These are phyloP conservation scores for Coniochaeta sp. DNA, from an alignment of 2,329 filamentous ascomycete species.

Conservation along the genomic window DNA sequence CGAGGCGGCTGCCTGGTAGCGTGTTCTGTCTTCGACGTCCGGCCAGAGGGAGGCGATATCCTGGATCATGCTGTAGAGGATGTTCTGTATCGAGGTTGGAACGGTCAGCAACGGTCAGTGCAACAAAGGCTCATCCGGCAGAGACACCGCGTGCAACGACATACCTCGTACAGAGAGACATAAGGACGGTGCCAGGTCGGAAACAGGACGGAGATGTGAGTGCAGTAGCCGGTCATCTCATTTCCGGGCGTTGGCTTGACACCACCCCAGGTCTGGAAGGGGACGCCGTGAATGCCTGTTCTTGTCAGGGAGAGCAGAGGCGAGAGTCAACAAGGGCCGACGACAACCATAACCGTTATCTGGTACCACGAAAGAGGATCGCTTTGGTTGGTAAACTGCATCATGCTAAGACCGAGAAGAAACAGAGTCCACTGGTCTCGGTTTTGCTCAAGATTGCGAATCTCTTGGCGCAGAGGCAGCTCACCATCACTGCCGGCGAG, in stretches of 20 bases:
- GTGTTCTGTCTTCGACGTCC: slow-evolving; percentile 32
- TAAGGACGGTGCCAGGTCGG: slow-evolving; percentile 81
- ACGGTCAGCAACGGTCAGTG: background rate
- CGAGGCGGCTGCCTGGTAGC: slow-evolving; percentile 43
- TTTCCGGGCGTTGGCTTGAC: slow-evolving; percentile 43
- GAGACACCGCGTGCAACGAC: slow-evolving; percentile 4
- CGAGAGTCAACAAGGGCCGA: slow-evolving; percentile 5
- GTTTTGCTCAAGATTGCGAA: slow-evolving; percentile 58
- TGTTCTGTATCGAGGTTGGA: slow-evolving; percentile 22
- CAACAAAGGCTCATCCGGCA: background rate
- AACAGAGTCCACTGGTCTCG: slow-evolving; percentile 69
- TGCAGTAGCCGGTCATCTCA: slow-evolving; percentile 63
- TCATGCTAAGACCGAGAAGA: slow-evolving; percentile 64
- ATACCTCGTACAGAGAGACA: slow-evolving; percentile 53
- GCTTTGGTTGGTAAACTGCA: slow-evolving; percentile 60
- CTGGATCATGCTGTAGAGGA: slow-evolving; percentile 25
- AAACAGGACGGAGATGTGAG: slow-evolving; percentile 69
- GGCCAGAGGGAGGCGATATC: slow-evolving; percentile 42
- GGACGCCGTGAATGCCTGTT: slow-evolving; percentile 73
- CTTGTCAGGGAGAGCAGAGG: slow-evolving; percentile 8
- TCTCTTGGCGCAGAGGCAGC: slow-evolving; percentile 51
- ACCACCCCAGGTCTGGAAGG: slow-evolving; percentile 48
- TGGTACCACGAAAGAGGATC: slow-evolving; percentile 68
- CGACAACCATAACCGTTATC: slow-evolving; percentile 54
- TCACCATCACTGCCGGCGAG: slow-evolving; percentile 27